Evolutionary conservation across 148 eudicot species (phyloP), one percentile per base, ranked within the genome.

Genomic region (Amaranthus palmeri): DNA sequence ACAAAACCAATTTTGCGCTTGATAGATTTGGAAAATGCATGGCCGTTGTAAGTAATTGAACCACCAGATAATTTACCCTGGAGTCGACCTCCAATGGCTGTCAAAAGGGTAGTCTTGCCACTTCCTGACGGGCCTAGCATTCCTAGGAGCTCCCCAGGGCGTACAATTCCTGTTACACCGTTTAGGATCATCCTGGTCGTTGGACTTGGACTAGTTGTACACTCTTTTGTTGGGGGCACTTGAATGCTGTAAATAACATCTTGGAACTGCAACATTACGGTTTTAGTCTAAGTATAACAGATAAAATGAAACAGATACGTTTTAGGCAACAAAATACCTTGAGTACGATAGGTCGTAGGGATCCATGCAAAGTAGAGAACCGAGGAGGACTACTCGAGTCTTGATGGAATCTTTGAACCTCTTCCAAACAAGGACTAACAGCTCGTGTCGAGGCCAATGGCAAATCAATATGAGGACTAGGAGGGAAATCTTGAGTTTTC

Each of bases 91-190:
- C 81, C 88, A 6, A 92, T 81, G 51, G 93, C 87, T 0, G 96
- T 86, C 12, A 92, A 76, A 18, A 90, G 84, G 12, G 97, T 90
- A 6, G 97, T 92, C 74, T 92, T 92, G 4, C 97, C 97, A 45
- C 97, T 90, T 0, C 97, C 97, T 0, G 97, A 92, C 3, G 97
- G 97, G 10, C 96, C 97, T 10, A 92, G 79, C 96, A 92, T 90
- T 44, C 93, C 93, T 18, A 90, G 80, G 41, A 92, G 76, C 60
- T 90, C 97, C 7, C 97, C 96, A 4, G 97, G 96, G 11, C 78
- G 77, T 43, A 80, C 91, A 0, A 82, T 76, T 54, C 97, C 97
- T 6, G 81, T 86, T 4, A 88, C 88, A 9, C 85, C 86, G 5
- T 83, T 85, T 54, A 92, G 89, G 54, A 92, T 47, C 11, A 76